These are phyloP conservation scores for Candida dajiaensis DNA, from an alignment of 805 yeast genomes.

Conservation along the genomic window DNA sequence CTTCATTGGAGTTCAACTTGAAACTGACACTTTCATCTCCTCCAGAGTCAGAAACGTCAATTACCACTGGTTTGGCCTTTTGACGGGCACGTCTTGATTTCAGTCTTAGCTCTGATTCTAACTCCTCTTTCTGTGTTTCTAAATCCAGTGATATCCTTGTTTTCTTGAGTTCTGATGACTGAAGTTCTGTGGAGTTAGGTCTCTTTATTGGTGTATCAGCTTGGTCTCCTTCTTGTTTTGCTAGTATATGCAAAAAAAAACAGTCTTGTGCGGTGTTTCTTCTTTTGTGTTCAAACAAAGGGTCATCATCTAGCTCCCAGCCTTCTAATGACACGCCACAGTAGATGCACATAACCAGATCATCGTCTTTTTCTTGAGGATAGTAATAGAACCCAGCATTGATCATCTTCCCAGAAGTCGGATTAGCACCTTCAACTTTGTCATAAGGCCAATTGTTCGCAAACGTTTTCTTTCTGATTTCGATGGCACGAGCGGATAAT, in stretches of 20 bases:
- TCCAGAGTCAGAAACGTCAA: constrained; percentile 1
- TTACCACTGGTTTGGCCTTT: constrained; percentile 2
- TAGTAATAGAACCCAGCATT: constrained; percentile 60
- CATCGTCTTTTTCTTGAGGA: constrained; percentile 43
- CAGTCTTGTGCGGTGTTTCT: constrained; percentile 34
- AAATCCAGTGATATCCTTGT: background rate
- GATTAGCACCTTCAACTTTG: constrained; percentile 30
- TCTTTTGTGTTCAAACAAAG: constrained; percentile 49
- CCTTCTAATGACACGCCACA: constrained; percentile 64
- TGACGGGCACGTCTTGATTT: background rate
- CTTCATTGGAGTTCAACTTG: constrained; percentile 18
- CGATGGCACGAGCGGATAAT: constrained; percentile 22
- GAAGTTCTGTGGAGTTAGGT: background rate
- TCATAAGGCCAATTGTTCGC: constrained; percentile 42
- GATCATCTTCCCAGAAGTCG: constrained; percentile 39
- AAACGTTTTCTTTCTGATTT: constrained; percentile 35
- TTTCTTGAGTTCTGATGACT: background rate
- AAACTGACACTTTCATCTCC: constrained; percentile 15
- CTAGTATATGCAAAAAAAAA: constrained; percentile 22
- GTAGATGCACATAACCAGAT: constrained; percentile 55
- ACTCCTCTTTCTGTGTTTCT: background rate
- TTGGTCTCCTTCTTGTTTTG: background rate
- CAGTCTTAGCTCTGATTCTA: constrained; percentile 1
- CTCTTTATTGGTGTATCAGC: constrained; percentile 1
- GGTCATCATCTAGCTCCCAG: constrained; percentile 66